These are phyloP conservation scores for Nicotiana paniculata DNA, from an alignment of 257 asterid species.

Conservation along the genomic window DNA sequence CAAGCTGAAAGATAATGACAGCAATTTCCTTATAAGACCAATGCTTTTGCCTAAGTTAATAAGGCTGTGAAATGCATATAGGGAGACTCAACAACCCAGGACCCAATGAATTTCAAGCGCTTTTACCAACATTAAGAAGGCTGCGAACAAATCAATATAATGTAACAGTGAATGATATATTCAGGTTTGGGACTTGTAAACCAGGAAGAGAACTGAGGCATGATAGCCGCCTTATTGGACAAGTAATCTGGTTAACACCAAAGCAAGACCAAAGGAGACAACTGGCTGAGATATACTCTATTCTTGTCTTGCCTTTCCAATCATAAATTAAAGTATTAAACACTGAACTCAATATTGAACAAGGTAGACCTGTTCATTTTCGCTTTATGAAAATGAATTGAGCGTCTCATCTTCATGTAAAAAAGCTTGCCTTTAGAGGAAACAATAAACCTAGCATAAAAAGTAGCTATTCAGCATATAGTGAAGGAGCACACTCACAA, in stretches of 20 bases:
- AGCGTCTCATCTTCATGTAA: background rate
- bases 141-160: background rate
- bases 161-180: background rate
- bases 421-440: background rate
- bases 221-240: background rate
- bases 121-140: background rate
- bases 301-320: background rate
- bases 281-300: background rate
- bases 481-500: slow-evolving; percentile 46
- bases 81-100: background rate
- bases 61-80: background rate
- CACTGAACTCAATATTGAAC: background rate
- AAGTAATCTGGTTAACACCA: background rate
- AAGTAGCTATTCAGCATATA: background rate
- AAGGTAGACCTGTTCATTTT: background rate
- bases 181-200: background rate
- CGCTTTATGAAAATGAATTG: background rate
- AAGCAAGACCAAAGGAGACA: background rate
- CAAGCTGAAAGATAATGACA: background rate
- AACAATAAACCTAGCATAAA: background rate
- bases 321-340: background rate
- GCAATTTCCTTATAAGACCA: background rate
- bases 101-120: background rate
- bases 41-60: background rate
- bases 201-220: background rate